Evolutionary conservation across 1,284 basidiomycete species (phyloP).

Genomic region (Entoloma clypeatum): DNA sequence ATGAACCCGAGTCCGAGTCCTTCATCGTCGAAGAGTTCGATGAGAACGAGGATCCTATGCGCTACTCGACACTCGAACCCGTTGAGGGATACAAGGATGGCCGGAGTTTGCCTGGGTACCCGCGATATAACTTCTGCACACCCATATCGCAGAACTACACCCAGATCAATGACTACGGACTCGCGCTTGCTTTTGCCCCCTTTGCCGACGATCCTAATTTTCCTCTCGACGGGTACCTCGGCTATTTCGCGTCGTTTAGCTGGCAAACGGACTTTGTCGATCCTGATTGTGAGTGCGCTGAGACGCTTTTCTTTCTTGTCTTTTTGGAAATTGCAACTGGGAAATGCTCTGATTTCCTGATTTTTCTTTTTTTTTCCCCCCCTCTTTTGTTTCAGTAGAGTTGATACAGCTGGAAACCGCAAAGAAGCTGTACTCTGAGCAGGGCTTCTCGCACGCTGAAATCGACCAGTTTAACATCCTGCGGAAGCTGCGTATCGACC

Average conservation of each 20-base stretch:
- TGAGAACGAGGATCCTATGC: constrained; percentile 2
- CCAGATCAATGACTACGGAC: background rate
- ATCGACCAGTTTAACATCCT: constrained; percentile 27
- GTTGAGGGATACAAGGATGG: background rate
- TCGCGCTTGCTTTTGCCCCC: constrained; percentile 15
- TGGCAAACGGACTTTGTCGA: constrained; percentile 37
- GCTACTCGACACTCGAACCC: constrained; percentile 14
- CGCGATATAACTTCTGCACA: constrained; percentile 19
- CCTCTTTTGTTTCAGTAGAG: constrained; percentile 28
- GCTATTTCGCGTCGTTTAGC: constrained; percentile 20
- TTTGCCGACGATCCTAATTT: constrained; percentile 29
- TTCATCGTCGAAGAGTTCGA: constrained; percentile 19
- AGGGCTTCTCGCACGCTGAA: constrained; percentile 22
- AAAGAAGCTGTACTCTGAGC: constrained; percentile 23
- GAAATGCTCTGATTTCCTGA: no score
- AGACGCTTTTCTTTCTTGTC: background rate
- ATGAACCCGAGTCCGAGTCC: background rate
- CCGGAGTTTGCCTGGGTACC: constrained; percentile 2
- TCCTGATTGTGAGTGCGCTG: constrained; percentile 38
- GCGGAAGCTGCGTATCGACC: constrained; percentile 15
- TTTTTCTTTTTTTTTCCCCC: no score
- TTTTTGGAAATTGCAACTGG: background rate
- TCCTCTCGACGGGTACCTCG: constrained; percentile 21
- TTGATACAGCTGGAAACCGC: constrained; percentile 34
- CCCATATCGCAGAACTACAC: constrained; percentile 15